Conservation (phyloP, 225 moss, liverwort and hornwort species). For the Ulota crispa region DNA sequence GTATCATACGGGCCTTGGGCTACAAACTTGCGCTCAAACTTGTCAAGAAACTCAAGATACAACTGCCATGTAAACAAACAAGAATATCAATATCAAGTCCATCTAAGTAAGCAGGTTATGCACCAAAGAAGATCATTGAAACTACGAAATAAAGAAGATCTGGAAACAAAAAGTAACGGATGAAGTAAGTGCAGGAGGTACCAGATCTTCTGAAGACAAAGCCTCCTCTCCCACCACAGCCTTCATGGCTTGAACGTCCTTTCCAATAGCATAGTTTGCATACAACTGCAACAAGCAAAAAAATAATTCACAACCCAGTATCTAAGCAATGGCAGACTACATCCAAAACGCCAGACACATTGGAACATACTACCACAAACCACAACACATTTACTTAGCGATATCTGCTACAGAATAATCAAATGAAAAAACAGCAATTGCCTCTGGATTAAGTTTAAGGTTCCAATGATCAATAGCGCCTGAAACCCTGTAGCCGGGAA, state of each 20-base stretch:
- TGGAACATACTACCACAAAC: too few relatives aligned
- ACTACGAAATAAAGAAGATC: not conserved
- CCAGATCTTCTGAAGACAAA: constrained; percentile 91
- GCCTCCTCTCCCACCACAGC: constrained; percentile 99
- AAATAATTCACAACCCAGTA: not conserved
- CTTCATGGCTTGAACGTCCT: constrained; percentile 99
- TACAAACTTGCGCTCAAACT: constrained; percentile 90
- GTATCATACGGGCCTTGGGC: constrained; percentile 91
- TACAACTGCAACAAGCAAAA: constrained; percentile 62
- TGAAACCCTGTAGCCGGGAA: not conserved
- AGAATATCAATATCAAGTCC: not conserved
- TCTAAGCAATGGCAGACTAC: not conserved
- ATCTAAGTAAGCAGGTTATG: not conserved
- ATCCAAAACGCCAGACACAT: not conserved
- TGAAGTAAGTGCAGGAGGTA: constrained; percentile 18
- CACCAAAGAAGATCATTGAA: not conserved
- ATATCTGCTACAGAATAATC: too few relatives aligned
- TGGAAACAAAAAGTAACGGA: not conserved
- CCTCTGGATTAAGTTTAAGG: too few relatives aligned
- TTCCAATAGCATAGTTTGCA: constrained; percentile 94
- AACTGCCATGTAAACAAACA: constrained; percentile 33
- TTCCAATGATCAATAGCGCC: not conserved
- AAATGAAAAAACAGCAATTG: too few relatives aligned
- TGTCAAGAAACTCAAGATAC: constrained; percentile 90
- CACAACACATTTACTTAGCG: too few relatives aligned